A percentile compares a stretch with the other conserved stretches of the same genome.
These are phyloP conservation scores for Solanum tacnaense DNA, from an alignment of 257 asterid species.

Conservation along the genomic window DNA sequence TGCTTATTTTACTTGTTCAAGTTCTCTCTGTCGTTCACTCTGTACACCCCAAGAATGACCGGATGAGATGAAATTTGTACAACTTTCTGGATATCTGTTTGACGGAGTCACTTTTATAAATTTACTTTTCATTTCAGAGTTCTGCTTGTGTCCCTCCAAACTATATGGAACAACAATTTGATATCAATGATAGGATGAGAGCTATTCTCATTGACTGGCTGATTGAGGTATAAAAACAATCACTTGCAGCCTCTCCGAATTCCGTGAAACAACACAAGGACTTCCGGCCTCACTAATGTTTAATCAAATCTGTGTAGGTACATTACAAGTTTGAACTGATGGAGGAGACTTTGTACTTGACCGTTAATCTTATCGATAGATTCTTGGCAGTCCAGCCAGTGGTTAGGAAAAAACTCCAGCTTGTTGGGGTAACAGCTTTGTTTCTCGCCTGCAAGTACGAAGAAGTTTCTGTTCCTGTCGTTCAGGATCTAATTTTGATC, in stretches of 20 bases:
- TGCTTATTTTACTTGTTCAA: neutral
- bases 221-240: constrained; percentile 50
- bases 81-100: neutral
- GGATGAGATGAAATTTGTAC: neutral
- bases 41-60: neutral
- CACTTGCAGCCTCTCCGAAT: neutral
- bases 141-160: constrained; percentile 42
- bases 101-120: neutral
- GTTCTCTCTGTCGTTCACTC: neutral
- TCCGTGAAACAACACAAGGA: neutral
- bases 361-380: constrained; percentile 75
- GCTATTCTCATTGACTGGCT: constrained; percentile 91
- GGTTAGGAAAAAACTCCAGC: constrained; percentile 74
- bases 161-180: constrained; percentile 63
- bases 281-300: neutral
- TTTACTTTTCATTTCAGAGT: constrained; percentile 20
- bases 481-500: constrained; percentile 69
- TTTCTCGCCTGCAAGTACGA: constrained; percentile 94
- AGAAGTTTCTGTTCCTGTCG: constrained; percentile 86
- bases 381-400: constrained; percentile 48
- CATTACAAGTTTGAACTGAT: constrained; percentile 94
- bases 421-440: constrained; percentile 85
- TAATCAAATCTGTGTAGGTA: constrained; percentile 32
- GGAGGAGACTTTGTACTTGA: constrained; percentile 87
- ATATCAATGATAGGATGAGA: constrained; percentile 84